phyloP scores from a whole-genome alignment of 371 early-diverging fungal genomes.

The Capniomyces stellatus region DNA sequence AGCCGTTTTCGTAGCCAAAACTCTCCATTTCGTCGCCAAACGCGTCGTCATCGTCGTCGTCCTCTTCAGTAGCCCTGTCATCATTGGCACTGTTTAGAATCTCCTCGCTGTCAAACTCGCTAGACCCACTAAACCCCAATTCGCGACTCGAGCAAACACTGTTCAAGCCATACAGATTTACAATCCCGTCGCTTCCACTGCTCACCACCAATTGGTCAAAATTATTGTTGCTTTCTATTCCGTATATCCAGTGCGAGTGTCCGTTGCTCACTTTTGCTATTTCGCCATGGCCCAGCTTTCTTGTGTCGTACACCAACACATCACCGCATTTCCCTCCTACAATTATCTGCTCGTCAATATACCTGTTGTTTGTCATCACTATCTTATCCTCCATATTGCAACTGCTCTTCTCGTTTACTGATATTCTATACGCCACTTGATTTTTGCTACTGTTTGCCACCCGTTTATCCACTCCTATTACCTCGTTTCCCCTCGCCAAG shows the following conservation, averaged over 20 bases:
- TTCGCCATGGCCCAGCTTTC: not conserved
- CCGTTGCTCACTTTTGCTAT: not conserved
- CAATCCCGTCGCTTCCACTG: slow-evolving; percentile 64
- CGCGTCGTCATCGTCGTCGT: slow-evolving; percentile 1
- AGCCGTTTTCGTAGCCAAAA: no score
- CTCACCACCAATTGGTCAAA: slow-evolving; percentile 81
- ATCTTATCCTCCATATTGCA: not conserved
- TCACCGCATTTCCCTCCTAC: not conserved
- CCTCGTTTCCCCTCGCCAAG: not conserved
- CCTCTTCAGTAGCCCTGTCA: not conserved
- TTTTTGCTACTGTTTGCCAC: not conserved
- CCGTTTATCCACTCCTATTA: not conserved
- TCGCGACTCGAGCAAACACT: slow-evolving; percentile 53
- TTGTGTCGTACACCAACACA: not conserved
- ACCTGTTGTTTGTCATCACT: not conserved
- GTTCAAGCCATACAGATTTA: slow-evolving; percentile 61
- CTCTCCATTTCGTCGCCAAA: no score
- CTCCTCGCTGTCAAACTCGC: slow-evolving; percentile 14
- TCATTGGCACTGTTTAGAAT: slow-evolving; percentile 10
- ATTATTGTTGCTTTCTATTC: slow-evolving; percentile 59
- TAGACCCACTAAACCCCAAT: no score
- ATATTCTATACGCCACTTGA: not conserved
- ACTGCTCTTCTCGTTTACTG: no score
- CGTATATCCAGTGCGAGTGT: slow-evolving; percentile 82
- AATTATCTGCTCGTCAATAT: not conserved